Percentiles rank a stretch among this genome's conserved stretches.
Conservation (phyloP, 495 filamentous ascomycete species). For the Podospora pseudopauciseta region DNA sequence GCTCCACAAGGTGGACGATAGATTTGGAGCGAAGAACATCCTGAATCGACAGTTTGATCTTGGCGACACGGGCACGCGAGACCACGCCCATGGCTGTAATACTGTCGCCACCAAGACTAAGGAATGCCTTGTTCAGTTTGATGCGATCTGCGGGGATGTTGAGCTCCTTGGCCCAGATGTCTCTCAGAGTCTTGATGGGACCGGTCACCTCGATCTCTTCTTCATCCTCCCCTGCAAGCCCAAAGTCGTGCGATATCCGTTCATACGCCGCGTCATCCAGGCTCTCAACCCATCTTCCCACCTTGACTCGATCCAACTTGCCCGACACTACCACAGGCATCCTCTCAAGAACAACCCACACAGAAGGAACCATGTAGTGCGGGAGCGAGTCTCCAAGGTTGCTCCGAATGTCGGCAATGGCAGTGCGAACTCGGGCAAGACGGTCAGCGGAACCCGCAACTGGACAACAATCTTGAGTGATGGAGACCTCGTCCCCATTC, state of each 20-base stretch:
- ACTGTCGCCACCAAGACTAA: slow-evolving; percentile 29
- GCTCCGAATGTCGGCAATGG: slow-evolving; percentile 14
- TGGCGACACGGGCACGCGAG: slow-evolving; percentile 20
- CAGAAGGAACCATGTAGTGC: slow-evolving; percentile 53
- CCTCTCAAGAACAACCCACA: slow-evolving; percentile 50
- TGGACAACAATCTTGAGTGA: slow-evolving; percentile 4
- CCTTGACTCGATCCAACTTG: slow-evolving; percentile 52
- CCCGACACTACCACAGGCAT: slow-evolving; percentile 50
- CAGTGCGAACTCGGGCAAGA: slow-evolving; percentile 13
- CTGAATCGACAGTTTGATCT: slow-evolving; percentile 21
- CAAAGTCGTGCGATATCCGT: slow-evolving; percentile 15
- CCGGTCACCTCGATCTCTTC: slow-evolving; percentile 12
- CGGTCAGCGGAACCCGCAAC: slow-evolving; percentile 14
- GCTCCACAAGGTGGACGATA: slow-evolving; percentile 24
- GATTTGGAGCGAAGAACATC: slow-evolving; percentile 32
- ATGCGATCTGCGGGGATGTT: slow-evolving; percentile 18
- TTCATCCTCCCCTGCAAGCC: slow-evolving; percentile 11
- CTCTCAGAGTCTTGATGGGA: slow-evolving; percentile 14
- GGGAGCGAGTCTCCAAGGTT: slow-evolving; percentile 27
- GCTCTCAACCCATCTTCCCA: slow-evolving; percentile 19
- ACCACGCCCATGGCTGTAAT: slow-evolving; percentile 29
- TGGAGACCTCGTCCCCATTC: slow-evolving; percentile 12
- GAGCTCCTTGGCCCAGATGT: slow-evolving; percentile 23
- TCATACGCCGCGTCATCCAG: slow-evolving; percentile 18
- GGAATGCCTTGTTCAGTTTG: slow-evolving; percentile 18